Conservation (phyloP, 148 eudicot genomes). For the Heliamphora exappendiculata region DNA sequence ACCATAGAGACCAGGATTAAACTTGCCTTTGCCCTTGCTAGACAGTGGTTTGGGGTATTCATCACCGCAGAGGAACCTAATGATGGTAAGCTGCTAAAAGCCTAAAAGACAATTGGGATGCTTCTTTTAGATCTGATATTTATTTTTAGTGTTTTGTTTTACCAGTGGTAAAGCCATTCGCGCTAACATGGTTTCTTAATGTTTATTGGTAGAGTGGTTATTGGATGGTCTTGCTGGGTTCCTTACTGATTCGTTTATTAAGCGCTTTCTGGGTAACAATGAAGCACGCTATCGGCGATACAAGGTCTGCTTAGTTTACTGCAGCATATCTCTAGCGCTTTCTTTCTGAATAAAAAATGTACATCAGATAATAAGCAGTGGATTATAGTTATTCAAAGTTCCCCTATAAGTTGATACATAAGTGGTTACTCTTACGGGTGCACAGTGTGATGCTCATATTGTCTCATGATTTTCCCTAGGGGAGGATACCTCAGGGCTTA, state of each 20-base stretch:
- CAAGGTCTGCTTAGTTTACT: constrained; percentile 53
- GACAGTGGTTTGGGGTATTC: constrained; percentile 98
- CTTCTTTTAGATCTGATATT: constrained; percentile 7
- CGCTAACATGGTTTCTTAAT: constrained; percentile 11
- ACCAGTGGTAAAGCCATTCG: background rate
- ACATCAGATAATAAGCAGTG: background rate
- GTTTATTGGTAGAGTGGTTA: constrained; percentile 69
- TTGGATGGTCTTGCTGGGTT: constrained; percentile 96
- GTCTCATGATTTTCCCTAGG: background rate
- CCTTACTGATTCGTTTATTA: constrained; percentile 71
- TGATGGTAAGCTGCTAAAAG: constrained; percentile 63
- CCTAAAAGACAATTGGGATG: constrained; percentile 3
- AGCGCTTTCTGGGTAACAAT: constrained; percentile 82
- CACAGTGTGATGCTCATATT: background rate
- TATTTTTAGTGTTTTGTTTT: background rate
- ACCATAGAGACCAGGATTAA: constrained; percentile 81
- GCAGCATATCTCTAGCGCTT: background rate
- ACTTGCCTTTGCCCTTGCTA: constrained; percentile 87
- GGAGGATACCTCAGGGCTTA: background rate
- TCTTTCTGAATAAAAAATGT: background rate
- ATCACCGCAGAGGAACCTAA: constrained; percentile 78
- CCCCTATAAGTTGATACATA: background rate
- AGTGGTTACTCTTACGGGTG: background rate
- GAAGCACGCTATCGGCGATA: constrained; percentile 91
- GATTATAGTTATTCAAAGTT: constrained; percentile 1